phyloP scores from a whole-genome alignment of 192 early-diverging fungal species.

The Endogone sp. region DNA sequence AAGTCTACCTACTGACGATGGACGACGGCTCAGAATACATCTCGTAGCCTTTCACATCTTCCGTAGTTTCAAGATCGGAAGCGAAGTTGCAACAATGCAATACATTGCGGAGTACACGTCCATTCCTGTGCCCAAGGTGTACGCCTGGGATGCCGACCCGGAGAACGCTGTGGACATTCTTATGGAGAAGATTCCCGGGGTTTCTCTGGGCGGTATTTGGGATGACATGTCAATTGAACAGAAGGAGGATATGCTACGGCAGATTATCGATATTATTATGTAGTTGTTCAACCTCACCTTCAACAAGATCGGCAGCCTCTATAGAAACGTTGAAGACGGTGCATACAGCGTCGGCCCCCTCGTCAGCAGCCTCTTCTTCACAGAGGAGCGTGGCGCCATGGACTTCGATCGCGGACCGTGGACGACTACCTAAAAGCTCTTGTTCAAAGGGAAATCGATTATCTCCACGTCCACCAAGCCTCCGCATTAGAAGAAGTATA shows the following conservation, averaged over 20 bases:
- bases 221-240: background rate
- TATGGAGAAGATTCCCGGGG: background rate
- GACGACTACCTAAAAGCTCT: background rate
- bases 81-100: conserved; percentile 4
- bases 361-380: background rate
- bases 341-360: background rate
- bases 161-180: conserved; percentile 1
- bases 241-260: background rate
- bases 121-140: background rate
- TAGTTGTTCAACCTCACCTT: background rate
- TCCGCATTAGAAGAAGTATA: background rate
- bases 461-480: background rate
- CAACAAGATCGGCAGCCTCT: conserved; percentile 1
- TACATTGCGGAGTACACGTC: conserved; percentile 1
- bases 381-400: background rate
- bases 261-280: background rate
- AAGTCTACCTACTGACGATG: background rate
- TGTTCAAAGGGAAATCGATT: background rate
- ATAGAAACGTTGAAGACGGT: background rate
- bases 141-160: background rate
- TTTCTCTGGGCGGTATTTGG: background rate
- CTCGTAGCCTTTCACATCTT: background rate
- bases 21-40: background rate
- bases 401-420: background rate
- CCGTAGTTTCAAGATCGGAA: background rate